phyloP scores from a whole-genome alignment of 768 basidiomycete species.

The Tylopilus felleus region DNA sequence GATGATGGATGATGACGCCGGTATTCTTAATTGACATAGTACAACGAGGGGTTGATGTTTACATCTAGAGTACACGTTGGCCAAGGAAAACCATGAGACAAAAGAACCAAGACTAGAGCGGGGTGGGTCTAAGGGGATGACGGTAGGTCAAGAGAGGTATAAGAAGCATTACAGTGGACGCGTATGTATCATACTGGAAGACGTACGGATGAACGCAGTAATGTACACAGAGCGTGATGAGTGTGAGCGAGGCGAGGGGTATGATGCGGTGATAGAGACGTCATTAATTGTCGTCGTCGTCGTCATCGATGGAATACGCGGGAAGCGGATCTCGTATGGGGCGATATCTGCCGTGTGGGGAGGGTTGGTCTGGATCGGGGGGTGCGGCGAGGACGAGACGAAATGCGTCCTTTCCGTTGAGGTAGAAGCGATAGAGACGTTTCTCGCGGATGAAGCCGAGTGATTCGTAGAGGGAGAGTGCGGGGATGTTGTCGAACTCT shows the following conservation, averaged over 20 bases:
- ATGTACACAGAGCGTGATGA: constrained; percentile 8
- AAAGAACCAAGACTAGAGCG: neutral
- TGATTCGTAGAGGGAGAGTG: constrained; percentile 84
- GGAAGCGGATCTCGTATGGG: constrained; percentile 19
- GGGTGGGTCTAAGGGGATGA: neutral
- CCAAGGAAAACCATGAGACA: neutral
- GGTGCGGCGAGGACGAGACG: constrained; percentile 69
- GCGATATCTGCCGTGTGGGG: constrained; percentile 5
- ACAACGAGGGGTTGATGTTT: neutral
- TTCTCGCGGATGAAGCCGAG: constrained; percentile 97
- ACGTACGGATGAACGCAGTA: constrained; percentile 1
- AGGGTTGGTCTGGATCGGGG: constrained; percentile 26
- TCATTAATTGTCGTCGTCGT: constrained; percentile 24
- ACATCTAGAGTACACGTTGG: constrained; percentile 1
- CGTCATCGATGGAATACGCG: constrained; percentile 21
- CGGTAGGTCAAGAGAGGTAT: neutral
- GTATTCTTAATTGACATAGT: neutral
- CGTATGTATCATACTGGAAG: constrained; percentile 10
- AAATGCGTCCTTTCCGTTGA: constrained; percentile 96
- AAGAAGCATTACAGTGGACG: constrained; percentile 2
- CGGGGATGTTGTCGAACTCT: constrained; percentile 88
- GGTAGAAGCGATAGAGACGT: constrained; percentile 89
- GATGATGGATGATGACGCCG: neutral
- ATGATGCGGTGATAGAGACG: constrained; percentile 5
- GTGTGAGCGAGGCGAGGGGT: constrained; percentile 5